Evolutionary conservation across 768 basidiomycete species (phyloP), one percentile per base, ranked within the genome.

Genomic region (Boletus sp.): DNA sequence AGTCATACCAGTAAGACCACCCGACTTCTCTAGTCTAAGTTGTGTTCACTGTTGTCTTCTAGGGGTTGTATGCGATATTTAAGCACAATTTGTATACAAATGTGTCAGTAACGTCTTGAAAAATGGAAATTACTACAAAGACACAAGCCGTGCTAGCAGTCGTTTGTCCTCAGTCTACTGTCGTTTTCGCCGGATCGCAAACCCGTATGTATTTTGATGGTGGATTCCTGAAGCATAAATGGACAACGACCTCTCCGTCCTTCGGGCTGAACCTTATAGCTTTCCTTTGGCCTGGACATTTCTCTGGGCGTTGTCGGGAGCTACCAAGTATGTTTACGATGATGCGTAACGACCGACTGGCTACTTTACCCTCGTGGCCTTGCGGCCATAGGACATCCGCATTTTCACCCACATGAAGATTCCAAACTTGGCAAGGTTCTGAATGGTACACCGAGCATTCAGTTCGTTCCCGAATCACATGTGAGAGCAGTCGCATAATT

Each of bases 61-160:
- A 58, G 59, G 24, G 7, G 54, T 50, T 20, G 28, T 59, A 41
- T 53, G 33, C 35, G 18, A 14, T 52, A 52, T 52, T 42, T 28
- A 50, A 20, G 10, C 9, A 35, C 9, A 9, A 7, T 9, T 18
- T 49, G n/a, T n/a, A 46, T 10, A n/a, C 28, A 24, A 17, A 40
- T 52, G 36, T 8, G 12, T 40, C n/a, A 12, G 14, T 36, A 15
- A 37, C 36, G 0, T 40, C 14, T 30, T 46, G 46, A 46, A n/a
- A 54, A 46, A 35, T 28, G n/a, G 39, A 42, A 46, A 33, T 46
- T 48, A 36, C 44, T 28, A 29, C 35, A n/a, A 7, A 42, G 24
- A 32, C n/a, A 29, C 36, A 42, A 41, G 37, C 24, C 24, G n/a
- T 30, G 7, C 37, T 30, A n/a, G 36, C 12, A 42, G 32, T 36